These are phyloP conservation scores for Podospora tetraspora DNA, from an alignment of 495 filamentous ascomycete species.

Conservation along the genomic window DNA sequence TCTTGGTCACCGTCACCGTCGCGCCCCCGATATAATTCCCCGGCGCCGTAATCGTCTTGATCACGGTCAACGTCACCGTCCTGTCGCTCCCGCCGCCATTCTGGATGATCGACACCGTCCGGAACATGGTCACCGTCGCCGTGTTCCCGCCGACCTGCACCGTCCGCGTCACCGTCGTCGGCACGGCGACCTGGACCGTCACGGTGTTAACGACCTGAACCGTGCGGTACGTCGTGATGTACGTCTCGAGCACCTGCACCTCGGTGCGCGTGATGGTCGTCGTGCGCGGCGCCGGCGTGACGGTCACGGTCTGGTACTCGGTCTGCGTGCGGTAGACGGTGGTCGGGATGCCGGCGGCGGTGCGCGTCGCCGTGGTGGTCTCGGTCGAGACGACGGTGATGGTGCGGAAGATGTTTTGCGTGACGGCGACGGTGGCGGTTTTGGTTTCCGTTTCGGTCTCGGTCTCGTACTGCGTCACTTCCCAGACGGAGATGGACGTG, in stretches of 20 bases:
- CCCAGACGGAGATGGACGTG: conserved; percentile 3
- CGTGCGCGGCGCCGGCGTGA: conserved; percentile 3
- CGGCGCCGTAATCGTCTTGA: conserved; percentile 10
- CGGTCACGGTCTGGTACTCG: background rate
- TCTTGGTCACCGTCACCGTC: conserved; percentile 4
- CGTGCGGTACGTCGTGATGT: background rate
- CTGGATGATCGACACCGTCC: conserved; percentile 3
- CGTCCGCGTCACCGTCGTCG: conserved; percentile 3
- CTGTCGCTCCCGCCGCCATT: background rate
- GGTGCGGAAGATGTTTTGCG: conserved; percentile 12
- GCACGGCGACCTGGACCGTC: background rate
- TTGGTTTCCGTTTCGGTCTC: conserved; percentile 2
- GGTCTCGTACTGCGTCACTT: conserved; percentile 1
- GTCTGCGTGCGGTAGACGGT: conserved; percentile 8
- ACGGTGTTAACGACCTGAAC: background rate
- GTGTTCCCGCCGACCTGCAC: background rate
- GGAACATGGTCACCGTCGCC: conserved; percentile 3
- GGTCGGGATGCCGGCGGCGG: background rate
- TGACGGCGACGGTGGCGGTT: conserved; percentile 1
- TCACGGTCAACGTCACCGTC: conserved; percentile 8
- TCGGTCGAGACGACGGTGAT: conserved; percentile 7
- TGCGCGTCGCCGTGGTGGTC: background rate
- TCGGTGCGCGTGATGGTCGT: conserved; percentile 5
- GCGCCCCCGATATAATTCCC: background rate
- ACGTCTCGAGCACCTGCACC: background rate